phyloP scores from a whole-genome alignment of 2,329 filamentous ascomycete species.

The Magnaporthiopsis poae region DNA sequence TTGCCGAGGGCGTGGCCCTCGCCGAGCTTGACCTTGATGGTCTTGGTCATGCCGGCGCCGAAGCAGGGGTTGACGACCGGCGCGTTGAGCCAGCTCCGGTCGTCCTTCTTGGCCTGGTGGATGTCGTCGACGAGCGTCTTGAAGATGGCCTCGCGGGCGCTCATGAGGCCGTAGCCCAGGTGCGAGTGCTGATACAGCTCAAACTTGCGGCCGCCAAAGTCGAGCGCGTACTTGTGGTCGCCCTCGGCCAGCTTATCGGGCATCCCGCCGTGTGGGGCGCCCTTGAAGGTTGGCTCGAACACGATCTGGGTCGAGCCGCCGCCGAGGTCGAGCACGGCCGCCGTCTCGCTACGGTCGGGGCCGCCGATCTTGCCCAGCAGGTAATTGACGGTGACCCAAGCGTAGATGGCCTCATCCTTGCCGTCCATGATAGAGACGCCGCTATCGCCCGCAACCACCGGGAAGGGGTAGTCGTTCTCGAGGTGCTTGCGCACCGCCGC shows the following conservation, averaged over 20 bases:
- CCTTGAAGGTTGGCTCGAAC: conserved; percentile 88
- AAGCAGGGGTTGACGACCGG: conserved; percentile 80
- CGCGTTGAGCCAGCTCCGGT: conserved; percentile 57
- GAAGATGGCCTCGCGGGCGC: conserved; percentile 80
- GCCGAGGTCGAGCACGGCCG: conserved; percentile 89
- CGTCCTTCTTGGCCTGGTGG: conserved; percentile 50
- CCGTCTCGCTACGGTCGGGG: conserved; percentile 79
- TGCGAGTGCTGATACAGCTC: conserved; percentile 97
- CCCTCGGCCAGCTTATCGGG: conserved; percentile 76
- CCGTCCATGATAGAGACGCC: conserved; percentile 97
- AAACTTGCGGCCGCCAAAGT: conserved; percentile 79
- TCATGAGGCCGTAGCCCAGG: conserved; percentile 92
- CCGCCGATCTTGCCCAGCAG: conserved; percentile 94
- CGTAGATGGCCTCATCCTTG: conserved; percentile 92
- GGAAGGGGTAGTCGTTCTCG: conserved; percentile 87
- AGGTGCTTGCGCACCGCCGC: conserved; percentile 73
- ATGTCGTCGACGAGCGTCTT: conserved; percentile 62
- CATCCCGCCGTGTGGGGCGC: conserved; percentile 62
- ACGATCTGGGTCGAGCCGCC: conserved; percentile 98
- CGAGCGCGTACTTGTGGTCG: conserved; percentile 89
- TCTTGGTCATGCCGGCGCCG: conserved; percentile 64
- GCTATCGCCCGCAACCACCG: conserved; percentile 73
- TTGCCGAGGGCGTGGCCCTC: conserved; percentile 56
- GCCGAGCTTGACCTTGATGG: conserved; percentile 62
- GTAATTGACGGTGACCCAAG: conserved; percentile 99